Percentiles rank a stretch among this genome's conserved stretches.
Evolutionary conservation across 1,284 basidiomycete genomes (phyloP).

Genomic region (Thecaphora thlaspeos): DNA sequence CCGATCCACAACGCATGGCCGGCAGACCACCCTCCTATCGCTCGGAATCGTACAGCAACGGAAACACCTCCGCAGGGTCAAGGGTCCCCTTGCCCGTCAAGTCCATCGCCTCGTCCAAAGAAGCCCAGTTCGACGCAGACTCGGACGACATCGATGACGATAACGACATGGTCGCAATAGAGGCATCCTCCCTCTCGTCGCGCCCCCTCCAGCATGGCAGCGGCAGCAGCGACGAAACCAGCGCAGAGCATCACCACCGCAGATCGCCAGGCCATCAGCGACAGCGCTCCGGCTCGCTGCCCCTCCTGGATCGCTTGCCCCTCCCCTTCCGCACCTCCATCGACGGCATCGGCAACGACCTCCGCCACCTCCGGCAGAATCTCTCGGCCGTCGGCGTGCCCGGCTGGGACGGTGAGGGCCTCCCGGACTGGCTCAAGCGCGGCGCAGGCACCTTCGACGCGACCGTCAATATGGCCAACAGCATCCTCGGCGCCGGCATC

Average conservation of each 20-base stretch:
- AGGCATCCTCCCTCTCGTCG: constrained; percentile 20
- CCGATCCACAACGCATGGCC: background rate
- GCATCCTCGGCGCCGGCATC: constrained; percentile 85
- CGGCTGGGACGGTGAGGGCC: constrained; percentile 61
- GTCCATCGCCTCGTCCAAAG: constrained; percentile 52
- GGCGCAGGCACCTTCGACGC: constrained; percentile 81
- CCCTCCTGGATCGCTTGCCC: constrained; percentile 26
- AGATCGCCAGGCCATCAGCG: background rate
- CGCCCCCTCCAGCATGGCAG: constrained; percentile 5
- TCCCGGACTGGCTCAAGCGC: constrained; percentile 59
- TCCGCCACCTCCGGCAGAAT: constrained; percentile 37
- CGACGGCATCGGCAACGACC: constrained; percentile 38
- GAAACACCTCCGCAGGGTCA: background rate
- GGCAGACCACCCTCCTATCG: background rate
- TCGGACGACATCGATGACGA: constrained; percentile 49
- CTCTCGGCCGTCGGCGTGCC: constrained; percentile 19
- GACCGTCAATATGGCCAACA: constrained; percentile 92
- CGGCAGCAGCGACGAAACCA: background rate
- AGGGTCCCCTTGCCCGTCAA: constrained; percentile 26
- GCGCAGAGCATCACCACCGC: background rate
- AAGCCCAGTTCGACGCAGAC: constrained; percentile 58
- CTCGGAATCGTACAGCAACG: background rate
- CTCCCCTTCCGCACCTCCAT: constrained; percentile 29
- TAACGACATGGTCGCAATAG: constrained; percentile 19
- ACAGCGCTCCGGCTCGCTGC: constrained; percentile 1